Conservation (phyloP, 208 protist genomes). For the Strigomonas culicis region DNA sequence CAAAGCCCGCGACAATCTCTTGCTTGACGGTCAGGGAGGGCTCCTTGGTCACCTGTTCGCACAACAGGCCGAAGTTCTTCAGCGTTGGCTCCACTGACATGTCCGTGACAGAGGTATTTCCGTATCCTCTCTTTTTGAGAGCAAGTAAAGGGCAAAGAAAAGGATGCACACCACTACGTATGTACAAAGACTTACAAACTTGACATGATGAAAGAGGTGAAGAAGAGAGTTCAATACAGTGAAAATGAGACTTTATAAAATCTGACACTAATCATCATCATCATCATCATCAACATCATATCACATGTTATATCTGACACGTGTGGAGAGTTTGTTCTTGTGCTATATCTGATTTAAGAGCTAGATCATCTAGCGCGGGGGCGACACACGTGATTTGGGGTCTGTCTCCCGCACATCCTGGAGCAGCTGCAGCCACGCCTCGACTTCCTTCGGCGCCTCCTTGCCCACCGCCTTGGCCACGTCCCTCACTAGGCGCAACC, state of each 20-base stretch:
- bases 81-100: conserved; percentile 9
- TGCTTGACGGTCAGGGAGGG: conserved; percentile 56
- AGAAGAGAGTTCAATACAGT: conserved; percentile 9
- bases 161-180: background rate
- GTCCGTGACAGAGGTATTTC: background rate
- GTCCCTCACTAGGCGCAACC: conserved; percentile 36
- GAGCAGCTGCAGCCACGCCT: conserved; percentile 59
- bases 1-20: conserved; percentile 53
- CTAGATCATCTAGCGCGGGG: background rate
- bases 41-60: conserved; percentile 42
- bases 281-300: background rate
- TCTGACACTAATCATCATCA: background rate
- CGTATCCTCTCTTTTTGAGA: too few relatives aligned
- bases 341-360: background rate
- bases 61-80: conserved; percentile 51
- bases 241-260: background rate
- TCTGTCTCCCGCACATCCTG: background rate
- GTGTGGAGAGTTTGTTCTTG: background rate
- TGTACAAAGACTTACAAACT: background rate
- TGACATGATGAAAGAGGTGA: background rate
- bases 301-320: background rate
- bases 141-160: background rate
- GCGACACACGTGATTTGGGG: too few relatives aligned
- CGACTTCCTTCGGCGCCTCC: conserved; percentile 40
- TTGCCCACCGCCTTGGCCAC: conserved; percentile 24